Conservation (phyloP, 2,329 filamentous ascomycete genomes). For the Chalaropsis thielavioides region DNA sequence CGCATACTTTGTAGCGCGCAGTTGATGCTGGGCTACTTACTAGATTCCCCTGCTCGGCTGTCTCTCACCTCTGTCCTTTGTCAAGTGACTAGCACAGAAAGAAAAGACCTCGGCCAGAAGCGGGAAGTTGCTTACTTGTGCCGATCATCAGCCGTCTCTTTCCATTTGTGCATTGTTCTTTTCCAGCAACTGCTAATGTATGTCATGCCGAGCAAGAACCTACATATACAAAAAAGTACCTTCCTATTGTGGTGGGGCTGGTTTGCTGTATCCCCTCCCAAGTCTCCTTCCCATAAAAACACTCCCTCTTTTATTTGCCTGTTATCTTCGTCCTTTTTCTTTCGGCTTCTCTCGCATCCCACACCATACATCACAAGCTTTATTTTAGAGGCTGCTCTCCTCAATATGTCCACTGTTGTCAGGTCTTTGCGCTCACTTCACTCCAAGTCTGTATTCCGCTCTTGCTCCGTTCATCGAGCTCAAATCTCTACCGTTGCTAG, state of each 20-base stretch:
- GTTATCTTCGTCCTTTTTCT: not conserved
- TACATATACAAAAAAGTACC: not conserved
- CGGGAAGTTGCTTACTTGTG: not conserved
- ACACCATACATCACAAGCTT: not conserved
- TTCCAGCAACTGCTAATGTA: not conserved
- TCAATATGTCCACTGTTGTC: not conserved
- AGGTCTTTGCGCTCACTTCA: not conserved
- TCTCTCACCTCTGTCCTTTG: not conserved
- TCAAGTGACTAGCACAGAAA: not conserved
- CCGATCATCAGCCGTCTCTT: not conserved
- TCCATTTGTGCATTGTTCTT: not conserved
- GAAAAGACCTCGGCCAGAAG: constrained; percentile 5
- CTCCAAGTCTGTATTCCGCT: constrained; percentile 1
- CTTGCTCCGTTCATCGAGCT: not conserved
- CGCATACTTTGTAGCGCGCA: not conserved
- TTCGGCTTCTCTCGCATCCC: not conserved
- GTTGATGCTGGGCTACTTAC: not conserved
- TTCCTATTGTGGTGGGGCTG: not conserved
- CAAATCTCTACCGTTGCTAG: not conserved
- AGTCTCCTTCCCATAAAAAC: not conserved
- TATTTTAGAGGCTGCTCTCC: not conserved
- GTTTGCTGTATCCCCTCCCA: not conserved
- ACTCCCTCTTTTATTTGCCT: not conserved
- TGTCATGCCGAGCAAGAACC: not conserved
- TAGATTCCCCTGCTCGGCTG: not conserved